Conservation (phyloP, 2,329 filamentous ascomycete genomes). For the Phaeosphaeria sp. region DNA sequence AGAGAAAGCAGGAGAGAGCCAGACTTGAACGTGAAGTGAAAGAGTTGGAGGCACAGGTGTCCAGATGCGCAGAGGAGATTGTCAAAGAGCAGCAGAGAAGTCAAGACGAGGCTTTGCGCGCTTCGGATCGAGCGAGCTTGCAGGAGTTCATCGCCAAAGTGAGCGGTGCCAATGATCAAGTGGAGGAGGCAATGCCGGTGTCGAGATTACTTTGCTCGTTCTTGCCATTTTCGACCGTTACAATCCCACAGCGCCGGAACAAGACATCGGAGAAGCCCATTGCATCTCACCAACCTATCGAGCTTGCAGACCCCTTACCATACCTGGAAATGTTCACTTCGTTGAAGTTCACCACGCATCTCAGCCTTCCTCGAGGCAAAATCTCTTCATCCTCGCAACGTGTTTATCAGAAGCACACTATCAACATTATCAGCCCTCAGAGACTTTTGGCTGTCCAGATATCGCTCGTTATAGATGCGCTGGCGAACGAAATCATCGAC, state of each 20-base stretch:
- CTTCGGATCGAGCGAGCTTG: conserved; percentile 27
- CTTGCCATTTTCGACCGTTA: conserved; percentile 44
- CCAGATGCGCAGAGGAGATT: conserved; percentile 36
- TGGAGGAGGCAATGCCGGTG: conserved; percentile 30
- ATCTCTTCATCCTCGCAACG: conserved; percentile 15
- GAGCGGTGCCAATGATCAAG: conserved; percentile 15
- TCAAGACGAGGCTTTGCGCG: conserved; percentile 14
- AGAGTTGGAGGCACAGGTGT: conserved; percentile 41
- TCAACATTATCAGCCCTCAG: conserved; percentile 58
- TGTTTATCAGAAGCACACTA: conserved; percentile 54
- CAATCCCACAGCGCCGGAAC: conserved; percentile 30
- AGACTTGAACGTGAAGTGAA: conserved; percentile 35
- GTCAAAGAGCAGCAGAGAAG: conserved; percentile 29
- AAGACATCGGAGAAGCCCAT: conserved; percentile 47
- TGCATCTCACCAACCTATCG: conserved; percentile 69
- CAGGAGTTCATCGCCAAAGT: conserved; percentile 30
- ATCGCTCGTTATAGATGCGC: conserved; percentile 60
- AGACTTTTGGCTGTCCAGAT: conserved; percentile 66
- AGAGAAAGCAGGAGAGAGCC: conserved; percentile 39
- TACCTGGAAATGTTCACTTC: conserved; percentile 76
- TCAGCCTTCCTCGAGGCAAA: conserved; percentile 40
- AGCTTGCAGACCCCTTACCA: conserved; percentile 68
- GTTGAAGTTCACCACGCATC: conserved; percentile 65
- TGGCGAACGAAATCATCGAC: conserved; percentile 56
- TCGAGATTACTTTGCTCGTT: conserved; percentile 49